These are phyloP conservation scores for Eimeria acervulina DNA, from an alignment of 169 alveolate species.

Conservation along the genomic window DNA sequence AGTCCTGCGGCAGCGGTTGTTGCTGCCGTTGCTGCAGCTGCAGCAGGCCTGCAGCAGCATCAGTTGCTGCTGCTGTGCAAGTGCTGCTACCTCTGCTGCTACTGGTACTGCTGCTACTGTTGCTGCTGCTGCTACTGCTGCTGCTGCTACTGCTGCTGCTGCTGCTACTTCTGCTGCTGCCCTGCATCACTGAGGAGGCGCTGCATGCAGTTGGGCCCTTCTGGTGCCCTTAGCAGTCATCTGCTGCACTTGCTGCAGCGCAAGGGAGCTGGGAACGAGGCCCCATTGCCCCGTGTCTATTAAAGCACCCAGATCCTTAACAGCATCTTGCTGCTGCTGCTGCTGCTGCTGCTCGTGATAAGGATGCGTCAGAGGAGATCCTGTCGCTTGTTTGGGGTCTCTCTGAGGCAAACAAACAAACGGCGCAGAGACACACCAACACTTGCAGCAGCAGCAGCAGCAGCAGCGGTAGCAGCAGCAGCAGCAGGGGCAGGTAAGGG, in stretches of 20 bases:
- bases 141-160: too few species aligned
- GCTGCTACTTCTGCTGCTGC: too few species aligned
- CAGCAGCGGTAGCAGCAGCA: constrained; percentile 35
- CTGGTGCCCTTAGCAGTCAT: too few species aligned
- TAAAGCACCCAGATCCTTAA: neutral
- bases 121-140: constrained; percentile 5
- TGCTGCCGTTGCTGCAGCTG: neutral
- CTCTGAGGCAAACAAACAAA: neutral
- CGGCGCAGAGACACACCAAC: neutral
- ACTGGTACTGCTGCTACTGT: neutral
- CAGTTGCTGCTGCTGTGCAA: too few species aligned
- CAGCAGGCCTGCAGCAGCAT: too few species aligned
- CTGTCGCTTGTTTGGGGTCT: too few species aligned
- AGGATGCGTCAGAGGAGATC: neutral
- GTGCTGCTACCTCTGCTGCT: neutral
- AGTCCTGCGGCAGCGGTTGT: neutral
- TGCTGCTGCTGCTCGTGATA: constrained; percentile 54
- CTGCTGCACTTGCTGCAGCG: too few species aligned
- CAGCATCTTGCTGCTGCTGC: constrained; percentile 31
- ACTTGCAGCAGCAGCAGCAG: constrained; percentile 35
- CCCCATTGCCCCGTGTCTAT: constrained; percentile 18
- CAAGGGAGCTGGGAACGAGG: neutral
- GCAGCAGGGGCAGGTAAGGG: neutral
- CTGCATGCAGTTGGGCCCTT: too few species aligned
- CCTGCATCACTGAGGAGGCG: too few species aligned